phyloP scores from a whole-genome alignment of 2,329 filamentous ascomycete genomes.

The Myotisia sp. region DNA sequence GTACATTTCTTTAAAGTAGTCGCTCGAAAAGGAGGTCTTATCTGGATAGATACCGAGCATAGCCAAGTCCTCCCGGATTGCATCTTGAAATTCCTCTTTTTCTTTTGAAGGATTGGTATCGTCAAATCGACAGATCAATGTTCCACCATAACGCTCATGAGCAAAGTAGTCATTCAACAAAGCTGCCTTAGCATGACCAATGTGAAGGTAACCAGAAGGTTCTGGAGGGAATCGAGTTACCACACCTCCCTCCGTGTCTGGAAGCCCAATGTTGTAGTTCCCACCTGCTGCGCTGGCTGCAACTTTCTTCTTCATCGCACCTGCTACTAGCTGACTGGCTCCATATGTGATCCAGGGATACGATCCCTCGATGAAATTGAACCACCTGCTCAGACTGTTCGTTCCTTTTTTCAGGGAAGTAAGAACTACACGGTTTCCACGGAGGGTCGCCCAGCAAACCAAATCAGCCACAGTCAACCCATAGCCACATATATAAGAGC shows the following conservation, averaged over 20 bases:
- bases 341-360: slow-evolving; percentile 14
- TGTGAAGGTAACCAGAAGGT: slow-evolving; percentile 25
- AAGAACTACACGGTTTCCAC: slow-evolving; percentile 13
- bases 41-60: slow-evolving; percentile 89
- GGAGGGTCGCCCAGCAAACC: slow-evolving; percentile 14
- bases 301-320: slow-evolving; percentile 12
- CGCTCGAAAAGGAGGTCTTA: slow-evolving; percentile 73
- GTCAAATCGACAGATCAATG: slow-evolving; percentile 81
- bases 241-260: slow-evolving; percentile 18
- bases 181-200: slow-evolving; percentile 82
- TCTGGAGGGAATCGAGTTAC: slow-evolving; percentile 25
- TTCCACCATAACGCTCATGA: slow-evolving; percentile 83
- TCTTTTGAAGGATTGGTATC: slow-evolving; percentile 97
- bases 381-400: slow-evolving; percentile 13
- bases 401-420: slow-evolving; percentile 8
- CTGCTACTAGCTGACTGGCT: slow-evolving; percentile 12
- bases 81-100: slow-evolving; percentile 89
- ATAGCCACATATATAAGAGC: slow-evolving; percentile 14
- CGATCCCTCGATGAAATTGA: slow-evolving; percentile 14
- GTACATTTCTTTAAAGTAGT: slow-evolving; percentile 90
- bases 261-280: slow-evolving; percentile 19
- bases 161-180: slow-evolving; percentile 94
- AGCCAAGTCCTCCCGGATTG: slow-evolving; percentile 79
- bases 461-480: slow-evolving; percentile 14
- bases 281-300: slow-evolving; percentile 15